A percentile compares a stretch with the other conserved stretches of the same genome.
Evolutionary conservation across 441 rosid species (phyloP).

Genomic region (Populus tomentosa): DNA sequence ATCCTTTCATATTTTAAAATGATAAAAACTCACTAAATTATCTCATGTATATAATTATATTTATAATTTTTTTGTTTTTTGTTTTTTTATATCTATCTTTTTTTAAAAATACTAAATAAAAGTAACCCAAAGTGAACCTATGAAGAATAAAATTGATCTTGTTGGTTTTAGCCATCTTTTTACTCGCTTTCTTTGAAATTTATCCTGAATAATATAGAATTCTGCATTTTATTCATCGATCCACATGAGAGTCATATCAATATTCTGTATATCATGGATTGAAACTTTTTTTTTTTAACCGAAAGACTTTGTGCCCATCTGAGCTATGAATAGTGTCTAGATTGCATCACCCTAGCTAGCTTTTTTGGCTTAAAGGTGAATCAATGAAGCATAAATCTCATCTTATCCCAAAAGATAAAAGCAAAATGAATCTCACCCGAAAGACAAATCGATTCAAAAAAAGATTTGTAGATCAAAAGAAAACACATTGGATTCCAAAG

Average conservation of each 20-base stretch:
- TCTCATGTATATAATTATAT: no score
- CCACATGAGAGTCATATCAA: neutral
- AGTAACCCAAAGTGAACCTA: no score
- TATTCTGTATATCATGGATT: neutral
- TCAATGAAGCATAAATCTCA: conserved; percentile 41
- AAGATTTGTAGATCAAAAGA: conserved; percentile 20
- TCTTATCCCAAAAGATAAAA: conserved; percentile 45
- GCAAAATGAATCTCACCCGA: conserved; percentile 47
- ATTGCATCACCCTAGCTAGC: conserved; percentile 1
- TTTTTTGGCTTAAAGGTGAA: conserved; percentile 32
- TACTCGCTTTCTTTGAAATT: neutral
- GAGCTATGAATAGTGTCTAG: neutral
- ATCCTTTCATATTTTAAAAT: no score
- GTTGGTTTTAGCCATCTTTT: no score
- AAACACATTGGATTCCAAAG: conserved; percentile 44
- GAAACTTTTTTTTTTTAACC: neutral
- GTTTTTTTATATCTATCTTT: no score
- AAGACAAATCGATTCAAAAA: conserved; percentile 34
- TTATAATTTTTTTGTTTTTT: no score
- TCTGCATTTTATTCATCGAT: neutral
- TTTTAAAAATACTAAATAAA: no score
- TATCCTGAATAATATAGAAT: neutral
- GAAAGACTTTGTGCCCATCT: neutral
- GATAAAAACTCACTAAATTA: no score
- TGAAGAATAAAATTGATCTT: no score